These are phyloP conservation scores for Wickerhamiella infanticola DNA, from an alignment of 1,139 yeast genomes.

Conservation along the genomic window DNA sequence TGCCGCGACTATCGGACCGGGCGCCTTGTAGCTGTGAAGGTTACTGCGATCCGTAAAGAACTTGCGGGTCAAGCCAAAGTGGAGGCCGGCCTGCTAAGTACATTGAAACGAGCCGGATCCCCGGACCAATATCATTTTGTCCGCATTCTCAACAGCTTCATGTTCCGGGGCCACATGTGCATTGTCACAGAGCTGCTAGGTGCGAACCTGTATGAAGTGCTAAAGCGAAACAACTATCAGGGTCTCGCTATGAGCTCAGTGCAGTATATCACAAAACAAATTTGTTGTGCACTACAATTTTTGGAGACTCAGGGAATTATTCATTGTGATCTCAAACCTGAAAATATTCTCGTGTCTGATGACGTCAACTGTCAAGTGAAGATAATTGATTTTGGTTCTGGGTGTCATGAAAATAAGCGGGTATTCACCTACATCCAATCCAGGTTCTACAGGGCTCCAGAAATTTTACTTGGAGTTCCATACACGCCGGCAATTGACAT, in stretches of 20 bases:
- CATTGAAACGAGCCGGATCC: conserved; percentile 27
- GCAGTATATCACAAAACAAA: conserved; percentile 36
- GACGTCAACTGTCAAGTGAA: conserved; percentile 81
- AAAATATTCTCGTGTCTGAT: conserved; percentile 67
- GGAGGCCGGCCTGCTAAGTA: conserved; percentile 54
- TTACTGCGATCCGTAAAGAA: conserved; percentile 56
- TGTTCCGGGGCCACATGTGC: conserved; percentile 72
- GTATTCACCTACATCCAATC: conserved; percentile 91
- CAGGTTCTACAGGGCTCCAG: conserved; percentile 86
- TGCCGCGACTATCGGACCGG: conserved; percentile 54
- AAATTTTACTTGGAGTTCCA: conserved; percentile 63
- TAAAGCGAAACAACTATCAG: conserved; percentile 43
- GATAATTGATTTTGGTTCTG: conserved; percentile 92
- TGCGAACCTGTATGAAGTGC: conserved; percentile 48
- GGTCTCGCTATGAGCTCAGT: conserved; percentile 46
- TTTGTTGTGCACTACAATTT: conserved; percentile 43
- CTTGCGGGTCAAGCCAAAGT: conserved; percentile 68
- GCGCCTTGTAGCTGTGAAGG: conserved; percentile 51
- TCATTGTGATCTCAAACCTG: conserved; percentile 87
- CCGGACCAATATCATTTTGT: conserved; percentile 32
- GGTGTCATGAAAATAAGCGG: conserved; percentile 84
- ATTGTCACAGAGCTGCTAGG: conserved; percentile 62
- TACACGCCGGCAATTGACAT: conserved; percentile 58
- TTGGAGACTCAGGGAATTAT: conserved; percentile 44
- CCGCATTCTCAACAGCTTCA: conserved; percentile 52